These are phyloP conservation scores for Fistulifera pelliculosa DNA, from an alignment of 108 stramenopile genomes.

Conservation along the genomic window DNA sequence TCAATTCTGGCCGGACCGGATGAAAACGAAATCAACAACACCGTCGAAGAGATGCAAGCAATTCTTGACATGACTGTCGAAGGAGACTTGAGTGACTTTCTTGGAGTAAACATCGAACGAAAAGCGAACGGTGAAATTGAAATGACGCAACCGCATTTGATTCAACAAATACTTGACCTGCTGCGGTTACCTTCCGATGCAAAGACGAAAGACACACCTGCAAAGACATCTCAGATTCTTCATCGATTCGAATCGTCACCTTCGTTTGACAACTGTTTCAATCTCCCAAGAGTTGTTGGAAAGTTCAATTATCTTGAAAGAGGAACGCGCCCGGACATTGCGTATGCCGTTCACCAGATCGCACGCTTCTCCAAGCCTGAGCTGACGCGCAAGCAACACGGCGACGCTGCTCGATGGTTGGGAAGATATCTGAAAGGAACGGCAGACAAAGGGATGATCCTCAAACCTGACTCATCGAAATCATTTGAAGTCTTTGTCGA, in stretches of 20 bases:
- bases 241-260: background rate
- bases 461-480: slow-evolving; percentile 6
- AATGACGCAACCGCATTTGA: slow-evolving; percentile 23
- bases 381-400: slow-evolving; percentile 18
- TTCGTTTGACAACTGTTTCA: slow-evolving; percentile 11
- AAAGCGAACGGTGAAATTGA: slow-evolving; percentile 9
- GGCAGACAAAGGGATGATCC: slow-evolving; percentile 14
- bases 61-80: slow-evolving; percentile 24
- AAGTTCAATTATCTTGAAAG: slow-evolving; percentile 30
- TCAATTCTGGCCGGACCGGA: slow-evolving; percentile 27
- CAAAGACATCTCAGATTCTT: slow-evolving; percentile 2
- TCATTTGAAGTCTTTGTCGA: slow-evolving; percentile 34
- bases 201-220: slow-evolving; percentile 7
- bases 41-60: slow-evolving; percentile 19
- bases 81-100: slow-evolving; percentile 37
- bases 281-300: slow-evolving; percentile 20
- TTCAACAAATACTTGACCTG: slow-evolving; percentile 15
- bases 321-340: slow-evolving; percentile 14
- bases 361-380: slow-evolving; percentile 17
- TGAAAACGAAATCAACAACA: slow-evolving; percentile 14
- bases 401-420: slow-evolving; percentile 13
- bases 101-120: slow-evolving; percentile 26
- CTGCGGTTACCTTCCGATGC: slow-evolving; percentile 5
- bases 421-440: slow-evolving; percentile 20
- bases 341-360: slow-evolving; percentile 19